Conservation (phyloP, 441 rosid species). For the Sinapis alba region DNA sequence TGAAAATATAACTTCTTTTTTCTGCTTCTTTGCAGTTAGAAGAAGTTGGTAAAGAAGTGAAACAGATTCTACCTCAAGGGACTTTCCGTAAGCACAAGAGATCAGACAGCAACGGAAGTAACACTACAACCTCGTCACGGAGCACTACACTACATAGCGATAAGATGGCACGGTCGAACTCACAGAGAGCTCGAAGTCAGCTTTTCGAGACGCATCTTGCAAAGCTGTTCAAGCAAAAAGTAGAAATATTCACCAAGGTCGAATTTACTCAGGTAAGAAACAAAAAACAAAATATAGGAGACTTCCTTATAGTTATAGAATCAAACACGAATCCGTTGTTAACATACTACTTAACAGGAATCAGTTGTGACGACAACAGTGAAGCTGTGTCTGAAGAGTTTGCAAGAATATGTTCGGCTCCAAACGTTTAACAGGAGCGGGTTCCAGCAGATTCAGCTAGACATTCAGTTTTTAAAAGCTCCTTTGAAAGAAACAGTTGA, state of each 20-base stretch:
- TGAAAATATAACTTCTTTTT: too few relatives aligned
- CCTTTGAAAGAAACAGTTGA: slow-evolving; percentile 76
- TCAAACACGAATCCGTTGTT: too few relatives aligned
- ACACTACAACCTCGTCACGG: slow-evolving; percentile 72
- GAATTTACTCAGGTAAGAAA: slow-evolving; percentile 84
- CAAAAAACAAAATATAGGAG: neutral
- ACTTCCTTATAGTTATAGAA: neutral
- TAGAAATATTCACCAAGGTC: slow-evolving; percentile 93
- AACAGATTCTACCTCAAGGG: slow-evolving; percentile 89
- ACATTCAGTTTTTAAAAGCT: slow-evolving; percentile 85
- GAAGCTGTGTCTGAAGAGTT: slow-evolving; percentile 89
- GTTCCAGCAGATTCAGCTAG: slow-evolving; percentile 98
- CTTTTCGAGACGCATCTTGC: slow-evolving; percentile 99
- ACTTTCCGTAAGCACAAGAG: slow-evolving; percentile 74
- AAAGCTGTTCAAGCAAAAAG: slow-evolving; percentile 96
- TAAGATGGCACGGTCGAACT: slow-evolving; percentile 65
- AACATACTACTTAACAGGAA: slow-evolving; percentile 79
- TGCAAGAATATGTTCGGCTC: slow-evolving; percentile 95
- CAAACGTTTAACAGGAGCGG: slow-evolving; percentile 95
- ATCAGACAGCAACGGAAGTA: slow-evolving; percentile 93
- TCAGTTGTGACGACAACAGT: slow-evolving; percentile 72
- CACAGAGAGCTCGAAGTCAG: slow-evolving; percentile 90
- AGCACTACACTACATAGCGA: slow-evolving; percentile 88
- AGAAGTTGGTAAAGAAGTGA: slow-evolving; percentile 75
- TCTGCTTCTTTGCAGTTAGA: slow-evolving; percentile 56